Evolutionary conservation across 306 rosid genomes (phyloP).

Genomic region (Mucuna pruriens): DNA sequence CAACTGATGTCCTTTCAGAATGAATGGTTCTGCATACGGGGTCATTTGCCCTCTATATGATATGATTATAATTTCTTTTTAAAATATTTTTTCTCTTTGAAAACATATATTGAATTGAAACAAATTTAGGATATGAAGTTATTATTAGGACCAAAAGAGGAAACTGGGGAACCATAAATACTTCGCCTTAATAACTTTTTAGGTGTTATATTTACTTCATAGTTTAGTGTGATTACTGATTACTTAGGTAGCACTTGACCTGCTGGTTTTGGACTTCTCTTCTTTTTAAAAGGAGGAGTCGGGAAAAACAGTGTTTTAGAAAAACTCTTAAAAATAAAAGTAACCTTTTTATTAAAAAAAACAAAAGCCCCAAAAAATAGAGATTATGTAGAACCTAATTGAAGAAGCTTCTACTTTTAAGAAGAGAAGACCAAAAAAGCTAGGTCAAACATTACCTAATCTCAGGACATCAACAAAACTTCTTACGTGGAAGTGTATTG

Average conservation of each 20-base stretch:
- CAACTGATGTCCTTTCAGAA: constrained; percentile 11
- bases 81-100: not conserved
- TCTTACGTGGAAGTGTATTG: not conserved
- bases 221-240: constrained; percentile 18
- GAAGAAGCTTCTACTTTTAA: not conserved
- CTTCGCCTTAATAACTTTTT: not conserved
- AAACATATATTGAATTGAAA: not conserved
- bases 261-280: not conserved
- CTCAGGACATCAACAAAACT: not conserved
- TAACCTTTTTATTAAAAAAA: not conserved
- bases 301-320: not conserved
- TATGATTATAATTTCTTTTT: not conserved
- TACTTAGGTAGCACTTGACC: not conserved
- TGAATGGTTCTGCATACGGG: not conserved
- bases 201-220: constrained; percentile 3
- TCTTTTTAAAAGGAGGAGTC: not conserved
- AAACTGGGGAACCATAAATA: not conserved
- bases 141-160: constrained; percentile 16
- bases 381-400: not conserved
- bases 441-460: not conserved
- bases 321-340: not conserved
- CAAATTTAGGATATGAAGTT: constrained; percentile 18
- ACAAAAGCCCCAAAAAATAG: not conserved
- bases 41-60: constrained; percentile 20
- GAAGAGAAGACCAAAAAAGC: too few species aligned